phyloP scores from a whole-genome alignment of 306 rosid species.

The Arachis stenosperma region DNA sequence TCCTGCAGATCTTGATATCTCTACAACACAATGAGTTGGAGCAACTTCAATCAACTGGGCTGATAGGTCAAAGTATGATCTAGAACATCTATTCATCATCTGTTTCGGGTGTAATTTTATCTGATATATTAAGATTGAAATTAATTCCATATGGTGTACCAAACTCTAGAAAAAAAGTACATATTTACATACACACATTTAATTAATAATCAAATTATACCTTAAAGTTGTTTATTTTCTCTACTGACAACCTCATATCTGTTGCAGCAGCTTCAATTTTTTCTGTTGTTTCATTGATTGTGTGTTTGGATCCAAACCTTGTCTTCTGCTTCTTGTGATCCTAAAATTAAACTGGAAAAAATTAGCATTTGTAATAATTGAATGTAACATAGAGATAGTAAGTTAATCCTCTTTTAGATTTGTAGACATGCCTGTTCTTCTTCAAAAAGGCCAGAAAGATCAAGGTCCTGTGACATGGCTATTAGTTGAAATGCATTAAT shows the following conservation, averaged over 20 bases:
- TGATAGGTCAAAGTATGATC: constrained; percentile 63
- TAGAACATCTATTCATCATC: constrained; percentile 60
- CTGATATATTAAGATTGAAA: constrained; percentile 46
- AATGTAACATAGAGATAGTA: not conserved
- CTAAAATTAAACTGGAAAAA: constrained; percentile 45
- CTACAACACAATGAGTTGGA: constrained; percentile 74
- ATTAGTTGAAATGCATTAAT: constrained; percentile 83
- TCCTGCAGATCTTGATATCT: constrained; percentile 74
- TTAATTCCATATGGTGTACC: not conserved
- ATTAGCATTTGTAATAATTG: constrained; percentile 12
- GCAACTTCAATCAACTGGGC: constrained; percentile 87
- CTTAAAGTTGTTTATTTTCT: constrained; percentile 60
- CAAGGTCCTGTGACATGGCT: constrained; percentile 85
- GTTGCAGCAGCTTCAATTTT: constrained; percentile 86
- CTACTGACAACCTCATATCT: constrained; percentile 57
- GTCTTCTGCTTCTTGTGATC: constrained; percentile 50
- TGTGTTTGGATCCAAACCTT: constrained; percentile 68
- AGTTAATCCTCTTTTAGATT: constrained; percentile 9
- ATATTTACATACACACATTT: not conserved
- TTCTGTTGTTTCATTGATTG: constrained; percentile 63
- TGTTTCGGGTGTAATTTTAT: constrained; percentile 62
- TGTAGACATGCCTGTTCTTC: constrained; percentile 66
- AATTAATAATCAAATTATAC: constrained; percentile 36
- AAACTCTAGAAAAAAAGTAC: constrained; percentile 1
- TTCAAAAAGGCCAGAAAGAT: constrained; percentile 80